phyloP scores from a whole-genome alignment of 2,329 filamentous ascomycete genomes.

The Penicillium concentricum region DNA sequence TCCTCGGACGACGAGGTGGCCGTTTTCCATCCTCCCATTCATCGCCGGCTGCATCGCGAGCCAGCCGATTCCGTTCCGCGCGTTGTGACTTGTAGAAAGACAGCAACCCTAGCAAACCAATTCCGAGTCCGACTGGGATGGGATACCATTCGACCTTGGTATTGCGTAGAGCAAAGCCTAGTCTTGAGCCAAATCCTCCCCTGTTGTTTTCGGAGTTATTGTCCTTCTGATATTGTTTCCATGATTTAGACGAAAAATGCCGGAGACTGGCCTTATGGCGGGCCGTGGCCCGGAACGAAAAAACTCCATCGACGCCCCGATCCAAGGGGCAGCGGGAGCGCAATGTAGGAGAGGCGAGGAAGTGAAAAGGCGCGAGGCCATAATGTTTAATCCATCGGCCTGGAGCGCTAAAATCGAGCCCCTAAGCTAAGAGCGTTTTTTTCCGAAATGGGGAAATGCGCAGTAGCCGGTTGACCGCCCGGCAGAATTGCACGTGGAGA shows the following conservation, averaged over 20 bases:
- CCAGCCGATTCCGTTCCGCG: conserved; percentile 47
- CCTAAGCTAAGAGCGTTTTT: conserved; percentile 18
- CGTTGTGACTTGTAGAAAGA: conserved; percentile 75
- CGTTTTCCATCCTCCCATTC: conserved; percentile 38
- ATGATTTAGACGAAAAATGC: conserved; percentile 43
- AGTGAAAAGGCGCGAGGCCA: conserved; percentile 36
- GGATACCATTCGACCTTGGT: conserved; percentile 83
- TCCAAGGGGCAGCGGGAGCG: conserved; percentile 21
- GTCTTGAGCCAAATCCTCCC: conserved; percentile 57
- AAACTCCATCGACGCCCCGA: conserved; percentile 31
- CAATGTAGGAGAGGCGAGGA: conserved; percentile 25
- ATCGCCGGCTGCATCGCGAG: conserved; percentile 48
- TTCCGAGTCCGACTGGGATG: conserved; percentile 81
- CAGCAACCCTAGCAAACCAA: conserved; percentile 77
- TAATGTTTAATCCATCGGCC: conserved; percentile 33
- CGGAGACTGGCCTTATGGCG: conserved; percentile 29
- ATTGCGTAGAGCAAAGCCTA: conserved; percentile 58
- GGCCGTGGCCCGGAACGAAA: conserved; percentile 34
- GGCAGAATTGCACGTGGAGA: conserved; percentile 17
- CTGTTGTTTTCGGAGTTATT: conserved; percentile 36
- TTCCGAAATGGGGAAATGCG: conserved; percentile 5
- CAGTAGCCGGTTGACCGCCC: conserved; percentile 15
- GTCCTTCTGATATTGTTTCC: conserved; percentile 42
- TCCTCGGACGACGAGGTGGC: conserved; percentile 57
- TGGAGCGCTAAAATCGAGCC: conserved; percentile 9